Conservation (phyloP, 2,329 filamentous ascomycete genomes). For the Podosphaera xanthii region DNA sequence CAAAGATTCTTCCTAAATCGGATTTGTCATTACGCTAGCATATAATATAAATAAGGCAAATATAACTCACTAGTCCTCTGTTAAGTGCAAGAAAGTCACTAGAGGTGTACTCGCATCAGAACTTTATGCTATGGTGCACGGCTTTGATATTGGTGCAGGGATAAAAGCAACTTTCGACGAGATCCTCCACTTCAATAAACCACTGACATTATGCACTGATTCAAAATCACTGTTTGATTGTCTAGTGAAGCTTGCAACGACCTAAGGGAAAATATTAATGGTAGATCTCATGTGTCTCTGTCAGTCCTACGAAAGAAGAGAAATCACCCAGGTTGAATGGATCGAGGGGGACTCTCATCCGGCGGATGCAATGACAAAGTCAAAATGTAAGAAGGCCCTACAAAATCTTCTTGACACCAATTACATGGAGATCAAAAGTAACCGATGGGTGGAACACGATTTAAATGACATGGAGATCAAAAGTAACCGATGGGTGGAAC, state of each 20-base stretch:
- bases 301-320: background rate
- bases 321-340: too few relatives aligned
- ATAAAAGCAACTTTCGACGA: background rate
- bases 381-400: too few relatives aligned
- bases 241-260: background rate
- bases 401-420: too few relatives aligned
- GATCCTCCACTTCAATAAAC: background rate
- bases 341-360: too few relatives aligned
- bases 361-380: too few relatives aligned
- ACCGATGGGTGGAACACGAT: background rate
- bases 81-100: too few relatives aligned
- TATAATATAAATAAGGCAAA: background rate
- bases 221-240: background rate
- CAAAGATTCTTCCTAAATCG: background rate
- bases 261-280: background rate
- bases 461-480: background rate
- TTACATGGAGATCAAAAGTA: background rate
- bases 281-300: background rate
- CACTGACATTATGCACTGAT: background rate
- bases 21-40: background rate
- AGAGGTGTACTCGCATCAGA: too few relatives aligned
- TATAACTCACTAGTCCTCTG: background rate
- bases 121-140: background rate
- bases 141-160: background rate
- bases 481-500: background rate